A percentile compares a stretch with the other conserved stretches of the same genome.
phyloP scores from a whole-genome alignment of 1,284 basidiomycete genomes.

The Malassezia vespertilionis region DNA sequence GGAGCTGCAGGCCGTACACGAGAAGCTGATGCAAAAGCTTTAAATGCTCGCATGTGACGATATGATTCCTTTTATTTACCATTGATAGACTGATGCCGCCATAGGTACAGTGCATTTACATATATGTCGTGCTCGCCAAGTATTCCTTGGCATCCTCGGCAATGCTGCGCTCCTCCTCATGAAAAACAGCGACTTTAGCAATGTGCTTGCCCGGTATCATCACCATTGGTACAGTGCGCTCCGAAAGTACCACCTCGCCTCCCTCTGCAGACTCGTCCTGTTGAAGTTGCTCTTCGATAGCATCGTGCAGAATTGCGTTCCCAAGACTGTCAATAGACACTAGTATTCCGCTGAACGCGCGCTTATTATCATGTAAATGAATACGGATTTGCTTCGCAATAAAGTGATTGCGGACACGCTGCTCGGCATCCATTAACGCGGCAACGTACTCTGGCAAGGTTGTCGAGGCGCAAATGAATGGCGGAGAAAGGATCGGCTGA shows the following conservation, averaged over 20 bases:
- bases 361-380: not conserved
- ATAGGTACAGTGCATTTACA: too few species aligned
- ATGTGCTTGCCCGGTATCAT: conserved; percentile 14
- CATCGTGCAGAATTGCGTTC: conserved; percentile 12
- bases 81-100: too few species aligned
- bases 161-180: too few species aligned
- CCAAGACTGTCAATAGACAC: conserved; percentile 9
- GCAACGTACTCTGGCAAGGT: too few species aligned
- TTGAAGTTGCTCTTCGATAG: not conserved
- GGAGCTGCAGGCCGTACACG: conserved; percentile 43
- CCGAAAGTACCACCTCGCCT: not conserved
- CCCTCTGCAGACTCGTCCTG: not conserved
- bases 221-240: conserved; percentile 9
- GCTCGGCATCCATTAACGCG: too few species aligned
- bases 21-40: conserved; percentile 7
- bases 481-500: too few species aligned
- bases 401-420: not conserved
- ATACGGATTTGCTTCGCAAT: conserved; percentile 1
- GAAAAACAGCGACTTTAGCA: not conserved
- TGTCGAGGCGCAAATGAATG: too few species aligned
- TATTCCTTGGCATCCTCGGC: conserved; percentile 1
- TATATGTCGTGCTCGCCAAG: not conserved
- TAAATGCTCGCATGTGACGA: not conserved
- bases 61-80: too few species aligned
- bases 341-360: conserved; percentile 6